Base-by-base conservation (phyloP, 2,329 filamentous ascomycete genomes). In the Exophiala mesophila region DNA sequence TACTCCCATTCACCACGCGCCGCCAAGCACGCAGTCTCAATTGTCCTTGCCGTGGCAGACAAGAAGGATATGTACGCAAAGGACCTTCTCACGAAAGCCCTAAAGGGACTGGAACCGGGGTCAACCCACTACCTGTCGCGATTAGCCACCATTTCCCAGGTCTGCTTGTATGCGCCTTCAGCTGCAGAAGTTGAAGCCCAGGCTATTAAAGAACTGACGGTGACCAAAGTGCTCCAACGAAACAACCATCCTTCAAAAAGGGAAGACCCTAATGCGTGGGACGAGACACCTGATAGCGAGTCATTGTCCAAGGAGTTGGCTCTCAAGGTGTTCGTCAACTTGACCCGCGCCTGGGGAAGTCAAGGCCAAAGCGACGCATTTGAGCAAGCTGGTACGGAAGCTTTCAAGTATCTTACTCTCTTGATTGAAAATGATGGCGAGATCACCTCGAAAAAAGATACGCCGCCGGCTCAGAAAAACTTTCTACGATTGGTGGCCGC, bases 1-100 rank as follows among this genome's bases (percentile, higher is more conserved):
- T 85, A 86, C 57, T 90, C 90, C 16, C 77, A 77, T 17, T 90
- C 89, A 2, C 77, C 86, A 8, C 82, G 83, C 59, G 85, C 87
- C 6, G 87, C 90, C 16, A 98, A 98, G 64, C 88, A 97, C 66
- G 92, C 92, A 0, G 81, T 97, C 36, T 89, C 87, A 19, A 88
- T 98, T 52, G 73, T 98, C 40, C 79, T 95, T 64, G 82, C 85
- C 24, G 82, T 82, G 7, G 72, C 80, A 16, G 80, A 89, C 37
- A 79, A 79, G 54, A 92, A 87, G 62, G 84, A 89, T 58, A 83
- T 94, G 68, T 85, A 88, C 46, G 86, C 88, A 5, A 88, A 83
- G 39, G 88, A 94, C 55, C 74, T 98, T 8, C 66, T 96, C 5
- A 77, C 83, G 41, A 85, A 83, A 59, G 83, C 83, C 45, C 77